A percentile compares a stretch with the other conserved stretches of the same genome.
These are phyloP conservation scores for Solanum lycopersicoides DNA, from an alignment of 257 asterid species.

Conservation along the genomic window DNA sequence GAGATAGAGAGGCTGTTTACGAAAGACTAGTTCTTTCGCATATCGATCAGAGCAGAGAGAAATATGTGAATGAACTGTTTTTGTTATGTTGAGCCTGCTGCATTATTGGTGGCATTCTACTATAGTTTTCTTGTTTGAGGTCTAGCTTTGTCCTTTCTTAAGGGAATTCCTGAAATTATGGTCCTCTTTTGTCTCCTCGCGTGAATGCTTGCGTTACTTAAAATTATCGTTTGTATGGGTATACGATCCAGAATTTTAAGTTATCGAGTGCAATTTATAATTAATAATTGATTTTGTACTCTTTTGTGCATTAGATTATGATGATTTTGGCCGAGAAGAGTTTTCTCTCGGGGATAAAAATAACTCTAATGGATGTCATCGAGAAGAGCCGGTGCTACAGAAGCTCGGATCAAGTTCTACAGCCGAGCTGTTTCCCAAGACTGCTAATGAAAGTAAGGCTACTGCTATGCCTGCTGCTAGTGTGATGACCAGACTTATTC, in stretches of 20 bases:
- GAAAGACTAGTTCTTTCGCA: not conserved
- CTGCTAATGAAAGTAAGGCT: conserved; percentile 30
- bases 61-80: conserved; percentile 4
- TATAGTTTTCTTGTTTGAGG: conserved; percentile 6
- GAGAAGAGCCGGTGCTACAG: conserved; percentile 51
- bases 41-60: not conserved
- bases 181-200: conserved; percentile 25
- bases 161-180: conserved; percentile 21
- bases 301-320: conserved; percentile 41
- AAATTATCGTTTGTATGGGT: not conserved
- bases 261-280: not conserved
- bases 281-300: not conserved
- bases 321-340: conserved; percentile 44
- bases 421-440: conserved; percentile 66
- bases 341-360: conserved; percentile 37
- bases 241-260: not conserved
- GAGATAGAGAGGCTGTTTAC: not conserved
- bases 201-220: not conserved
- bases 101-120: not conserved
- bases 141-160: not conserved
- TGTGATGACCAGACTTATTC: conserved; percentile 59
- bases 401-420: conserved; percentile 72
- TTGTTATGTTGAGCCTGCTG: not conserved
- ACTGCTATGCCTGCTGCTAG: conserved; percentile 62
- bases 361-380: conserved; percentile 23